Percentiles rank a stretch among this genome's conserved stretches.
Conservation (phyloP, 371 early-diverging fungal genomes). For the Mucor plumbeus region DNA sequence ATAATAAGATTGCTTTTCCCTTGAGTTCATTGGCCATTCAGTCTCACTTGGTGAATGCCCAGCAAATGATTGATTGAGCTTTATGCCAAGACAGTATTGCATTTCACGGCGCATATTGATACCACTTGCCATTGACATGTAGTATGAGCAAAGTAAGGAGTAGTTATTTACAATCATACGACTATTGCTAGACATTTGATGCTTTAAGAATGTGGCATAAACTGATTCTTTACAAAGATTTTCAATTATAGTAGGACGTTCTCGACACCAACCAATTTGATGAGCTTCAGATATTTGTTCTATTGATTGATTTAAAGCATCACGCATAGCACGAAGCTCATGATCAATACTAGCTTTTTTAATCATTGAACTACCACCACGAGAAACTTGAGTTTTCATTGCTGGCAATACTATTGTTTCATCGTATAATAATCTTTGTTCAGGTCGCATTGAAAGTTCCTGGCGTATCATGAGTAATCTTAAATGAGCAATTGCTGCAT, state of each 20-base stretch:
- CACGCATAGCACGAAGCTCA: conserved; percentile 22
- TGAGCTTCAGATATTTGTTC: conserved; percentile 32
- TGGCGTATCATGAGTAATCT: conserved; percentile 13
- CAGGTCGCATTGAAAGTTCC: neutral
- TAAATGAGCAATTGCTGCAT: conserved; percentile 21
- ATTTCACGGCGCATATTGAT: conserved; percentile 60
- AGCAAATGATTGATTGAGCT: neutral
- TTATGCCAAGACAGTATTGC: conserved; percentile 36
- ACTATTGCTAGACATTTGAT: conserved; percentile 16
- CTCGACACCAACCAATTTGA: conserved; percentile 22
- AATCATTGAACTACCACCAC: neutral
- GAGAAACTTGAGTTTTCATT: conserved; percentile 23
- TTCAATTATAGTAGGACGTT: conserved; percentile 23
- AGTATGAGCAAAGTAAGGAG: conserved; percentile 36
- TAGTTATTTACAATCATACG: conserved; percentile 22
- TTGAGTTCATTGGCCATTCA: conserved; percentile 30
- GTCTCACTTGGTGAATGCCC: conserved; percentile 28
- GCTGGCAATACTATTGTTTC: conserved; percentile 17
- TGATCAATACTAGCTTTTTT: conserved; percentile 5
- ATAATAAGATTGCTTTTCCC: conserved; percentile 6
- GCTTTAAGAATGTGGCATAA: conserved; percentile 32
- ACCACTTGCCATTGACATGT: conserved; percentile 57
- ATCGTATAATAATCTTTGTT: neutral
- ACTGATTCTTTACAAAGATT: conserved; percentile 27
- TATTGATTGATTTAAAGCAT: conserved; percentile 23